These are phyloP conservation scores for Vaccinium myrtillus DNA, from an alignment of 148 eudicot genomes.

Conservation along the genomic window DNA sequence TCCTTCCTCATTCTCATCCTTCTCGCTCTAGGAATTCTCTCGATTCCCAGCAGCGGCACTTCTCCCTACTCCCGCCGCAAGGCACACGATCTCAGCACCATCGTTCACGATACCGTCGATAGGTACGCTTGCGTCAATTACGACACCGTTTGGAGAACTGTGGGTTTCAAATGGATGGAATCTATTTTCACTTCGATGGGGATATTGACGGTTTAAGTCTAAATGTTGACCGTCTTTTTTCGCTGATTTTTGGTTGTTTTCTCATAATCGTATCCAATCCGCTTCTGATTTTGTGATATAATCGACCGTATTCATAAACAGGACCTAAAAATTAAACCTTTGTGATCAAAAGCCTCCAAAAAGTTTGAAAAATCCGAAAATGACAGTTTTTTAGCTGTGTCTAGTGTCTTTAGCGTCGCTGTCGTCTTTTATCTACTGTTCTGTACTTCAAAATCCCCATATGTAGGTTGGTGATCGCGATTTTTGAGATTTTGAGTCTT, in stretches of 20 bases:
- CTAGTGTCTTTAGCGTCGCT: too few species aligned
- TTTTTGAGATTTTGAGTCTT: neutral
- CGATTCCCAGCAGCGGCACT: constrained; percentile 39
- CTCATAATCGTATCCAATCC: too few species aligned
- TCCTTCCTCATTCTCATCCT: constrained; percentile 52
- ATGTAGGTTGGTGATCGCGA: neutral
- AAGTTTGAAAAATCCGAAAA: too few species aligned
- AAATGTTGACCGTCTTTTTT: too few species aligned
- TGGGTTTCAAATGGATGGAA: neutral
- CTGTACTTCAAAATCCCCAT: neutral
- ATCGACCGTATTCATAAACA: too few species aligned
- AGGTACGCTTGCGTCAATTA: constrained; percentile 26
- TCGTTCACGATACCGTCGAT: constrained; percentile 42
- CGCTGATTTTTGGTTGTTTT: too few species aligned
- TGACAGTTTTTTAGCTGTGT: too few species aligned
- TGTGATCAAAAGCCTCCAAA: too few species aligned
- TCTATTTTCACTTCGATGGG: neutral
- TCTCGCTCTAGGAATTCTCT: constrained; percentile 62
- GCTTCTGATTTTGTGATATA: too few species aligned
- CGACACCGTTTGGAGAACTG: neutral
- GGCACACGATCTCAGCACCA: constrained; percentile 54
- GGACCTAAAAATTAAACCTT: too few species aligned
- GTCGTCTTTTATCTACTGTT: too few species aligned
- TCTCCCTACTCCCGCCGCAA: constrained; percentile 28
- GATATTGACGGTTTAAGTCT: neutral